Evolutionary conservation across 805 yeast species (phyloP), one percentile per base, ranked within the genome.

Genomic region (Yarrowia sp.): DNA sequence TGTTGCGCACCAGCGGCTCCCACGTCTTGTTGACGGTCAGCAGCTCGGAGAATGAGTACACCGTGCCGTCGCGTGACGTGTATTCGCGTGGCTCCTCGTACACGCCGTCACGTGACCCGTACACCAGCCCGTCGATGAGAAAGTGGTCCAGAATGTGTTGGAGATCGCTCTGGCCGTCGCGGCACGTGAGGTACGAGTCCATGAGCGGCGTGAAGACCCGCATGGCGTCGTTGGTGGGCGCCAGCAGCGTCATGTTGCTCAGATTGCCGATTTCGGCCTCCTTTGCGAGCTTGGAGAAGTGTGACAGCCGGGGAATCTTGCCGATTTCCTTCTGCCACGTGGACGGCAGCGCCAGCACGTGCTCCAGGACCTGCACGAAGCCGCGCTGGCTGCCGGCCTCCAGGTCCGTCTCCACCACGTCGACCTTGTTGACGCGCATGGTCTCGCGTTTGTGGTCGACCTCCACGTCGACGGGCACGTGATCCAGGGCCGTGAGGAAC

Each of bases 311-410:
- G 15, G 34, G n/a, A 8, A 42, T 42, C 17, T 33, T 17, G 46
- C 40, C 39, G 30, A 58, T 58, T 17, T 42, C 64, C 24, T 56
- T 42, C 47, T 40, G 47, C 64, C 64, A 58, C 14, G 40, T 43
- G 4, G 50, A 33, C 30, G 66, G 66, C 24, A 46, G 17, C 36
- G 33, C 38, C 43, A 61, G 36, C 34, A 61, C 66, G 19, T 9
- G 10, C 7, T 61, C 66, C 24, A 39, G 55, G 14, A 90, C 92
- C 69, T 89, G 91, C 13, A 91, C 85, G 36, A 84, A 84, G 0
- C 93, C 85, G 71, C 86, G 81, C 72, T 87, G 90, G 53, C 86
- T 84, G 64, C 82, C 81, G 1, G 95, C 91, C 64, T 75, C 77
- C 33, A 86, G 74, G 73, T 89, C 88, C 0, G 81, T 76, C 30